Evolutionary conservation across 2,329 filamentous ascomycete species (phyloP), one percentile per base, ranked within the genome.

Genomic region (Cercospora berteroae): DNA sequence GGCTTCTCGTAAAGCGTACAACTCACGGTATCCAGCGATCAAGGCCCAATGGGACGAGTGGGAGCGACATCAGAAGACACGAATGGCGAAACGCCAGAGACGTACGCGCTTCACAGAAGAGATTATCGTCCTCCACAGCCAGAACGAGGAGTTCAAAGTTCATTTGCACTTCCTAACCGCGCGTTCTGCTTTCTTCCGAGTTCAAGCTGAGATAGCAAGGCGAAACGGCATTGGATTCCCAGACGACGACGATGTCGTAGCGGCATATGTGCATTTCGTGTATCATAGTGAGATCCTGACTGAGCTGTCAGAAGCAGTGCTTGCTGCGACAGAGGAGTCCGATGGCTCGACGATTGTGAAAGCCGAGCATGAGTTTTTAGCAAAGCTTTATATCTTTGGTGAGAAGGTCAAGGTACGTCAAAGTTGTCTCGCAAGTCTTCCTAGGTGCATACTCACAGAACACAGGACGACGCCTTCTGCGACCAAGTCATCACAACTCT

Each of bases 41-140:
- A 63, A 58, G n/a, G 50, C 64, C 7, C n/a, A 48, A 48, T 66
- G 64, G 64, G 64, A 63, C 10, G 33, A 56, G 7, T 66, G 62
- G n/a, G 64, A 66, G 27, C n/a, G 48, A 50, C 48, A 66, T 13
- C 29, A 52, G 23, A 39, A 60, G 20, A 55, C n/a, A 39, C 48
- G 16, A 57, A 29, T 52, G 20, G 23, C 9, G 10, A 42, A 55
- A 20, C 42, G 20, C 10, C 56, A 20, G 29, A 60, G 31, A 52
- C 39, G 63, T 39, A 52, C 56, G 12, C 25, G 12, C 44, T 62
- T 50, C 27, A 62, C 60, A 12, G 23, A 62, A 52, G 39, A 62
- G 25, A 29, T 62, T 9, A 7, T 62, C 42, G 27, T 62, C 3
- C 16, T 62, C 2, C 60, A 52, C 23, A 62, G 60, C 42, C 20